Evolutionary conservation across 225 moss, liverwort and hornwort species (phyloP), one percentile per base, ranked within the genome.

Genomic region (Anthoceros angustus): DNA sequence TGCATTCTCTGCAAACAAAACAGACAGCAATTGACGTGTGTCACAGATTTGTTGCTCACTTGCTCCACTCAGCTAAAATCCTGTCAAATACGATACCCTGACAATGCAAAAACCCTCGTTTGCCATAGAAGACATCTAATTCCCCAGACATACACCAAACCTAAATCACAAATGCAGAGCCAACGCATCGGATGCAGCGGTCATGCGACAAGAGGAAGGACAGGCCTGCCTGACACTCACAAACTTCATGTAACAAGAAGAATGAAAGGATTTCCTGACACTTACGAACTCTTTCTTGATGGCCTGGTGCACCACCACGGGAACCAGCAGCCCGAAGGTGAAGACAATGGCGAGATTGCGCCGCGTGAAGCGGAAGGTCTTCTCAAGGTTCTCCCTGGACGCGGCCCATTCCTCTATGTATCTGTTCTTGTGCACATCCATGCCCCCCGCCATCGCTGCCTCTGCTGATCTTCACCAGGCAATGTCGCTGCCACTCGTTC

Each of bases 361-460:
- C 67, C 88, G 73, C 48, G 64, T 83, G 82, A 95, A 95, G 38
- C 82, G 81, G 77, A 95, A 95, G n/a, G 74, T 78, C 73, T 82
- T 73, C 77, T 88, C 90, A 77, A 95, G 74, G 71, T 90, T 90
- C 78, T 95, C 94, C 42, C 90, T 81, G 38, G 84, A 83, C 9
- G 80, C 46, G 41, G 83, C 86, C 94, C 94, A 95, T 25, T 88
- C 87, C 70, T 95, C 94, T 50, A 95, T 77, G 64, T 80, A 82
- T 80, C 78, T 83, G 75, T 95, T 95, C 72, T 77, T 84, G 71
- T 83, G 90, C 32, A 88, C 80, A 16, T 88, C 90, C 94, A 95
- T 86, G 0, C 94, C 94, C 63, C 94, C 94, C 72, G 80, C 94
- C 94, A 95, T 95, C 63, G 64, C 67, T 18, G 63, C 63, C 55